phyloP scores from a whole-genome alignment of 1,284 basidiomycete genomes.

The Trichosporon sp. region DNA sequence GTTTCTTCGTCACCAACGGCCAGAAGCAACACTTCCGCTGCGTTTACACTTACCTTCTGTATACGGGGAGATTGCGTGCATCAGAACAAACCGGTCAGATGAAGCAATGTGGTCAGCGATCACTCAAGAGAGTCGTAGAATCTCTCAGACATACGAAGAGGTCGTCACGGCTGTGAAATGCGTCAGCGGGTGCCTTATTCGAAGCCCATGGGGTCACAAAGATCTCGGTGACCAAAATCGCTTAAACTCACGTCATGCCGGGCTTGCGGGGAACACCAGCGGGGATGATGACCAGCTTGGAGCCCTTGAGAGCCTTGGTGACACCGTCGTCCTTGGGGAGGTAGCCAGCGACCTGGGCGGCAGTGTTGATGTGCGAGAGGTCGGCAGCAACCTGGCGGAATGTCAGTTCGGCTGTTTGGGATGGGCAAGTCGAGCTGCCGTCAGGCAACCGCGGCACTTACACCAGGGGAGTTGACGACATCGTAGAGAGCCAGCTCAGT shows the following conservation, averaged over 20 bases:
- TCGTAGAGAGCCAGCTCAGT: conserved; percentile 87
- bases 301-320: conserved; percentile 43
- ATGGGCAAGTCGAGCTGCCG: too few relatives aligned
- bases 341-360: conserved; percentile 63
- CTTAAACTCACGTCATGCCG: conserved; percentile 52
- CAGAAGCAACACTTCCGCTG: neutral
- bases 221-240: neutral
- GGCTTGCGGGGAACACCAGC: conserved; percentile 96
- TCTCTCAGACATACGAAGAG: conserved; percentile 70
- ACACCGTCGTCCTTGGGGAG: conserved; percentile 47
- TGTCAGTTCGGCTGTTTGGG: neutral
- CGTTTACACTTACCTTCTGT: conserved; percentile 27
- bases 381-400: conserved; percentile 66
- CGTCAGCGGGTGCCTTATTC: conserved; percentile 6
- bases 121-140: neutral
- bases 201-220: neutral
- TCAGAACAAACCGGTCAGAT: neutral
- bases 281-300: conserved; percentile 84
- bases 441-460: too few relatives aligned
- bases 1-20: neutral
- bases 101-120: neutral
- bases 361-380: conserved; percentile 87
- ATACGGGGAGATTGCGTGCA: neutral
- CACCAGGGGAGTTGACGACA: conserved; percentile 51
- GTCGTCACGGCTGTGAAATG: conserved; percentile 67